Evolutionary conservation across 306 rosid species (phyloP), one percentile per base, ranked within the genome.

Genomic region (Lathyrus sativus): DNA sequence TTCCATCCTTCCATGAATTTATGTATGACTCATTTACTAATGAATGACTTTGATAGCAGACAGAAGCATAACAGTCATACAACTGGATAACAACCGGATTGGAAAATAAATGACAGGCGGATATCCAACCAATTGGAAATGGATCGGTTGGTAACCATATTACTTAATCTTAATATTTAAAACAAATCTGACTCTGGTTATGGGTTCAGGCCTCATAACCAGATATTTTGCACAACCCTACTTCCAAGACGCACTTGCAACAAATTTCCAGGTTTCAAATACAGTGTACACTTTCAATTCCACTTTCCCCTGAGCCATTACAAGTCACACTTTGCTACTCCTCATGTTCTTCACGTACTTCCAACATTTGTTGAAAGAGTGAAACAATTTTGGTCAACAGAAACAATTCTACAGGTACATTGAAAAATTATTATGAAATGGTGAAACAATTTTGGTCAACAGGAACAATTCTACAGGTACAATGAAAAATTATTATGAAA

Each of bases 271-370:
- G 60, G 35, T 54, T 11, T 54, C 15, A 54, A 54, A 24, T 54
- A 54, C 15, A 24, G 15, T 3, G 14, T 54, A 24, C 4, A 54
- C 60, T 54, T 54, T 5, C 3, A 2, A 10, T 81, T 84, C 97
- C 91, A 76, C 89, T 83, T 85, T 93, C 82, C 89, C 86, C 90
- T 9, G 88, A 79, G 65, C 45, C 81, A 83, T 85, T 85, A 73
- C 90, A 72, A 46, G 82, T 74, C 50, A 77, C 75, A 65, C 86
- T 86, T 83, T 93, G 82, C 76, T 82, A 88, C 75, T 86, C 98
- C 84, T 90, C 87, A 1, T 85, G 87, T 75, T 85, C 86, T 71
- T 86, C 95, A 65, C 96, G 88, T 46, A 61, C 91, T 71, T 58
- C 79, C 74, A 82, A 60, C 76, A 88, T 64, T 75, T 90, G 96